phyloP scores from a whole-genome alignment of 306 rosid genomes.

The Abrus pulchellus region DNA sequence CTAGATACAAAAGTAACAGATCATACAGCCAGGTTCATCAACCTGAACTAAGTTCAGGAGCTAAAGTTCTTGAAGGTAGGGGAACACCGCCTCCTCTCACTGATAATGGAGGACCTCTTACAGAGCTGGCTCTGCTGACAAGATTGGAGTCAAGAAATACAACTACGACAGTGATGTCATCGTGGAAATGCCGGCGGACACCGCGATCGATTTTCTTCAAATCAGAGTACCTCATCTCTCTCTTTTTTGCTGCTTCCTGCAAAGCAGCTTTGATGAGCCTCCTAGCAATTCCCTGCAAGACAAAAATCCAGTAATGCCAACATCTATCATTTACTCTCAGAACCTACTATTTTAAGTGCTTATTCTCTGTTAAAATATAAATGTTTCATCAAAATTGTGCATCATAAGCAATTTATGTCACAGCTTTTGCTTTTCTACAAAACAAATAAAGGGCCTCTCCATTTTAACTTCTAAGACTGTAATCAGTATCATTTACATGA shows the following conservation, averaged over 20 bases:
- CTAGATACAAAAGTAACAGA: conserved; percentile 50
- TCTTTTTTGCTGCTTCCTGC: conserved; percentile 90
- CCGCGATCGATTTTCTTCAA: conserved; percentile 90
- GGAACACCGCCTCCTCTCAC: conserved; percentile 79
- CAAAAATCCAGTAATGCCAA: conserved; percentile 35
- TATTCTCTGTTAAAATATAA: not conserved
- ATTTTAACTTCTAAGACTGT: not conserved
- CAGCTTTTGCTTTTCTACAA: conserved; percentile 24
- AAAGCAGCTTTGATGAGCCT: conserved; percentile 80
- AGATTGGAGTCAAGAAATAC: conserved; percentile 82
- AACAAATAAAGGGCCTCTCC: conserved; percentile 8
- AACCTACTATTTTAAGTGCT: conserved; percentile 20
- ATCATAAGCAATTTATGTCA: conserved; percentile 6
- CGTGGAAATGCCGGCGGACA: conserved; percentile 93
- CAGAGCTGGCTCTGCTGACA: conserved; percentile 77
- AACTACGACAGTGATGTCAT: conserved; percentile 84
- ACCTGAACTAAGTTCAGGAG: conserved; percentile 49
- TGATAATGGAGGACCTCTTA: conserved; percentile 65
- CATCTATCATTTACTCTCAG: conserved; percentile 22
- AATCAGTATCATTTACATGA: conserved; percentile 32
- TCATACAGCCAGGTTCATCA: conserved; percentile 48
- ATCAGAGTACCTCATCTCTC: conserved; percentile 96
- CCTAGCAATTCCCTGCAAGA: conserved; percentile 85
- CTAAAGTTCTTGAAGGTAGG: conserved; percentile 52
- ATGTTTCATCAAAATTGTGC: conserved; percentile 9